Evolutionary conservation across 352 stramenopile species (phyloP), one percentile per base, ranked within the genome.

Genomic region (Phytophthora brassicae): DNA sequence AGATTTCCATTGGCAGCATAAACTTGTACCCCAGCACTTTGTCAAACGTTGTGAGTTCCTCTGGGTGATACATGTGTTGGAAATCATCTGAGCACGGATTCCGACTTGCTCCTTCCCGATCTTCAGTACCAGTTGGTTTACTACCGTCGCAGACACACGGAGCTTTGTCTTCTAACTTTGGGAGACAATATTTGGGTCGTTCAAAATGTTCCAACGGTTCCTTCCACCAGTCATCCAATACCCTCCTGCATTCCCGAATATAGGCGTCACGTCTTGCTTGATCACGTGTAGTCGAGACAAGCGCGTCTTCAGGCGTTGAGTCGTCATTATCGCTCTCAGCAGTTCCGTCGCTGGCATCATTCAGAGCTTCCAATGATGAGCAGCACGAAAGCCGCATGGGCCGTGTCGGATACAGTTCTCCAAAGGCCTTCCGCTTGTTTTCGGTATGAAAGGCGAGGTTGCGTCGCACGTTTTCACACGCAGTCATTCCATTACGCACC

Each of bases 191-290:
- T 22, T 78, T 78, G 19, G 62, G 66, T 11, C 52, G 54, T 46
- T 96, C 88, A 70, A 95, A 95, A 2, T 66, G 56, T 23, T 92
- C 75, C 13, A 97, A 64, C 8, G 88, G 83, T n/a, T 81, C 65
- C 31, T 86, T 86, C 89, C 89, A 97, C 89, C 89, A 97, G 43
- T 94, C 83, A 45, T 89, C 79, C 12, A 94, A 58, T 19, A 94
- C 69, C 6, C 77, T 65, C 45, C 79, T 87, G 55, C 84, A 94
- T 42, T 92, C 84, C n/a, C 68, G 81, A 49, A 92, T 77, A 55
- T 92, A 94, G 7, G 76, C 79, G 39, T 92, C 81, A 20, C 84
- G 79, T 20, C 87, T 88, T 9, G 79, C 68, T 22, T 86, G 70
- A 45, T 85, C 59, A 8, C 72, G 70, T 33, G 58, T 65, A 6